phyloP scores from a whole-genome alignment of 495 filamentous ascomycete genomes.

The Pyrenula massariospora region DNA sequence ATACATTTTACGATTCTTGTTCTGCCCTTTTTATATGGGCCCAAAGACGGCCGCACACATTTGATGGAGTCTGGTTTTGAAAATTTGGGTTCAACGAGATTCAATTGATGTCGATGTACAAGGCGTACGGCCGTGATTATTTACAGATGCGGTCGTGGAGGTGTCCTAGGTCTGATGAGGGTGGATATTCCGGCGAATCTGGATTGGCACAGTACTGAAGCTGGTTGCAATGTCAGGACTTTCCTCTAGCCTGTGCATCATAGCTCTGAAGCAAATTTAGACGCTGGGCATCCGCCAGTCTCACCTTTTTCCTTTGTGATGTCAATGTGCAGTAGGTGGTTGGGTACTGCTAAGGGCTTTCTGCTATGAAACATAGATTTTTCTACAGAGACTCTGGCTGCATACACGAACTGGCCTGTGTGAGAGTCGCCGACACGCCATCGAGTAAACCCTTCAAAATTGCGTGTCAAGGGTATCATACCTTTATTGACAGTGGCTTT shows the following conservation, averaged over 20 bases:
- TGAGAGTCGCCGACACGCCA: no score
- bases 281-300: no score
- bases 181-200: background rate
- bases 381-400: no score
- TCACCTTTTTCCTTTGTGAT: no score
- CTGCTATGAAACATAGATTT: no score
- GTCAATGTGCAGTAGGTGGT: no score
- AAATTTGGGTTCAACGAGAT: background rate
- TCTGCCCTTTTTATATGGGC: background rate
- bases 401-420: no score
- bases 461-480: no score
- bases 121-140: background rate
- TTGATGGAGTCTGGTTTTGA: background rate
- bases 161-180: background rate
- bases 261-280: background rate
- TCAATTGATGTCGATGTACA: background rate
- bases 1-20: background rate
- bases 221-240: background rate
- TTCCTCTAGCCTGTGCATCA: background rate
- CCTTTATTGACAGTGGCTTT: no score
- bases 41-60: background rate
- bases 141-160: background rate
- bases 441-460: no score
- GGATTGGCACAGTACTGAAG: background rate
- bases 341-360: no score